Evolutionary conservation across 2,329 filamentous ascomycete genomes (phyloP).

Genomic region (Botrytis aclada): DNA sequence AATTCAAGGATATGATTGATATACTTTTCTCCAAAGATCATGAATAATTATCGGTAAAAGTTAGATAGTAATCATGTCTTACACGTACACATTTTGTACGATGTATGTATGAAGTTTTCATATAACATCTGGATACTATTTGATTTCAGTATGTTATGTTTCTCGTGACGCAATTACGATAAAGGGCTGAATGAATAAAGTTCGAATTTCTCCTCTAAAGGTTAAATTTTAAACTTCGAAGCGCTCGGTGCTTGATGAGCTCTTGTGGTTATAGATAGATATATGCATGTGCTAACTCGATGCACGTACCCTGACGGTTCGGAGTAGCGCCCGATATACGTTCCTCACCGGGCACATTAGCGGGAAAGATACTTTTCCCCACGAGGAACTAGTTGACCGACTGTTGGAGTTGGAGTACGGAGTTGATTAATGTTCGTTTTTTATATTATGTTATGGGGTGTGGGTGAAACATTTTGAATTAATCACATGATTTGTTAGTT

Average conservation of each 20-base stretch:
- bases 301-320: neutral
- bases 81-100: neutral
- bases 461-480: neutral
- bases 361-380: neutral
- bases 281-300: neutral
- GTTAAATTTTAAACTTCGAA: neutral
- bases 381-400: neutral
- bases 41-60: neutral
- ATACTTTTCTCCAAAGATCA: neutral
- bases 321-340: neutral
- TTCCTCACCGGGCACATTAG: neutral
- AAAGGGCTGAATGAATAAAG: neutral
- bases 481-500: neutral
- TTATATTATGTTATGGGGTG: neutral
- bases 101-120: neutral
- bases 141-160: neutral
- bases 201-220: neutral
- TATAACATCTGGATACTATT: neutral
- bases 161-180: neutral
- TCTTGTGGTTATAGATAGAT: neutral
- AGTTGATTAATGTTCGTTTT: neutral
- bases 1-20: neutral
- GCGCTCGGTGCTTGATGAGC: neutral
- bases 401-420: neutral
- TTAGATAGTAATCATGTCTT: neutral